Evolutionary conservation across 2,329 filamentous ascomycete genomes (phyloP), one percentile per base, ranked within the genome.

Genomic region (Colletotrichum liriopes): DNA sequence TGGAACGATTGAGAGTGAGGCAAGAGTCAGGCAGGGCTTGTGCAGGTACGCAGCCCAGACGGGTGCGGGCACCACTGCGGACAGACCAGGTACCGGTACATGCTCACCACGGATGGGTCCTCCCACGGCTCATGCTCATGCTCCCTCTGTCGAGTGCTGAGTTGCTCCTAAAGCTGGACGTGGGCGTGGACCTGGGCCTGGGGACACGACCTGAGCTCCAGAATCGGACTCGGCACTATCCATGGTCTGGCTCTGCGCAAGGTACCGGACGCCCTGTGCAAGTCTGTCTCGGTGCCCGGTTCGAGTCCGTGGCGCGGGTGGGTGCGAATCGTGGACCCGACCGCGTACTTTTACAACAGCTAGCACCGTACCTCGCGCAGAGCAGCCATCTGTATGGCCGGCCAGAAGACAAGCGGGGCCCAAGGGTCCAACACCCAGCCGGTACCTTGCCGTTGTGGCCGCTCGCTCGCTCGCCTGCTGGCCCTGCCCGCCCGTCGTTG

Each of bases 331-430:
- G 4, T 49, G 14, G 20, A 20, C n/a, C n/a, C 23, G 37, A 12
- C 39, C 11, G 9, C 39, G 39, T 59, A 26, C 11, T 23, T 5
- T 7, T 11, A 37, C 35, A 37, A 18, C 11, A 39, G 23, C 23
- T 26, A 26, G 23, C 23, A 26, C 23, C 32, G 7, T n/a, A 18
- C 37, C 6, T 18, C 18, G 58, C 55, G 37, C 39, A 26, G 35
- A 29, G 39, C 23, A 12, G 18, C 29, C 18, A 8, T 59, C 16
- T 62, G 65, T 59, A 54, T 20, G 60, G 61, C 59, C 61, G 60
- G 67, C 67, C 61, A 69, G 54, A 64, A 52, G 59, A 71, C 20
- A 67, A 67, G 68, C 35, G 64, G 68, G 59, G 49, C n/a, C 58
- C 65, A 59, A 68, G 69, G 69, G 69, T 69, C 69, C 69, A 59